Evolutionary conservation across 176 grass and related monocot genomes (phyloP).

Genomic region (Oryza glaberrima): DNA sequence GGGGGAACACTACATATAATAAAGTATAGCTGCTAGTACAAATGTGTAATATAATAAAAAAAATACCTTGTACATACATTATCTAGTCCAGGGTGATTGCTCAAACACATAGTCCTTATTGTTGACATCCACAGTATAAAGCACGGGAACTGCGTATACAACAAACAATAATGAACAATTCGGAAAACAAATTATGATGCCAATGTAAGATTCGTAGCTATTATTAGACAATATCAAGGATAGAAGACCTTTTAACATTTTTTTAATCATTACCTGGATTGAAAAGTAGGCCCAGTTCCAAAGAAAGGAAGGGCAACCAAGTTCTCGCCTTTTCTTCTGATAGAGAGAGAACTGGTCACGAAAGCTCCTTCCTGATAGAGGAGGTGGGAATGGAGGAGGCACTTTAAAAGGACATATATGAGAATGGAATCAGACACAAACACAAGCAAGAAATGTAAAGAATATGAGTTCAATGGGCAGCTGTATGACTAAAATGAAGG

Average conservation of each 20-base stretch:
- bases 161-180: not conserved
- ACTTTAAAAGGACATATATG: constrained; percentile 75
- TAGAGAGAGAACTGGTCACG: constrained; percentile 65
- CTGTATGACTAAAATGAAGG: constrained; percentile 13
- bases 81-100: constrained; percentile 75
- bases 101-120: constrained; percentile 82
- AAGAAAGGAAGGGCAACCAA: constrained; percentile 80
- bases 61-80: constrained; percentile 65
- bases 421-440: constrained; percentile 51
- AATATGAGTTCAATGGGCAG: constrained; percentile 27
- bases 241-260: constrained; percentile 14
- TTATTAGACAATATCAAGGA: constrained; percentile 8
- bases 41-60: not conserved
- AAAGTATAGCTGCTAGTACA: constrained; percentile 20
- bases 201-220: constrained; percentile 27
- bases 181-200: constrained; percentile 5
- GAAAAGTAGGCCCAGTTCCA: constrained; percentile 83
- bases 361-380: constrained; percentile 60
- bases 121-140: constrained; percentile 89
- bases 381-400: constrained; percentile 71
- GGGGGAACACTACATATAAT: constrained; percentile 1
- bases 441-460: constrained; percentile 28
- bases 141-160: constrained; percentile 67
- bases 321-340: constrained; percentile 71
- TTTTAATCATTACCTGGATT: constrained; percentile 73